Evolutionary conservation across 352 stramenopile species (phyloP).

Genomic region (Pythium dissotocum): DNA sequence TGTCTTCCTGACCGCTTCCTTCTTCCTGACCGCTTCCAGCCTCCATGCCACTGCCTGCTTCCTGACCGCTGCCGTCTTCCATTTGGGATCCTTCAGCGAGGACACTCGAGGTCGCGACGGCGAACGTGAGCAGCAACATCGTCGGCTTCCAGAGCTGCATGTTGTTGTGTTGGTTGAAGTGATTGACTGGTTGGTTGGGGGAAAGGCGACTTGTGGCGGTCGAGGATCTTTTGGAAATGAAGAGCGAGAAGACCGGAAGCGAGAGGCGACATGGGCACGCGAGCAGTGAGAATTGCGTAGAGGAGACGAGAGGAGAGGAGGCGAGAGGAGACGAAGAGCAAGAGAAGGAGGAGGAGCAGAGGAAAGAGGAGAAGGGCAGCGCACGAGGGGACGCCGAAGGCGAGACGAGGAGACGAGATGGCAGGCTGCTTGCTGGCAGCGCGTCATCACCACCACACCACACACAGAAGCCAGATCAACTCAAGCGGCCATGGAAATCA

Average conservation of each 20-base stretch:
- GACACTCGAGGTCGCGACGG: slow-evolving; percentile 5
- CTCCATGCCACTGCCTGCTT: not conserved
- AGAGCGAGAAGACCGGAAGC: not conserved
- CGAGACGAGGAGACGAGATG: not conserved
- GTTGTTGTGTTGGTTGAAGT: not conserved
- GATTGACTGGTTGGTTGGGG: not conserved
- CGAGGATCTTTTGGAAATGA: slow-evolving; percentile 14
- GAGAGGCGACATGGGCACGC: not conserved
- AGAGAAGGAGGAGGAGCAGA: not conserved
- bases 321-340: not conserved
- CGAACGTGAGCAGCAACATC: slow-evolving; percentile 12
- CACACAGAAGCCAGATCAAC: not conserved
- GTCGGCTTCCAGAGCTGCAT: slow-evolving; percentile 18
- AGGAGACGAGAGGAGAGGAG: not conserved
- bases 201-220: not conserved
- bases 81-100: not conserved
- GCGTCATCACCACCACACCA: not conserved
- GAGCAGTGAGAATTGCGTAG: not conserved
- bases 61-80: not conserved
- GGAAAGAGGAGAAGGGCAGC: not conserved
- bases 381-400: not conserved
- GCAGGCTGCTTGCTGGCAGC: not conserved
- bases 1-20: not conserved
- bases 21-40: not conserved
- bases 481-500: not conserved